These are phyloP conservation scores for Bipolaris cookei DNA, from an alignment of 2,329 filamentous ascomycete genomes.

Conservation along the genomic window DNA sequence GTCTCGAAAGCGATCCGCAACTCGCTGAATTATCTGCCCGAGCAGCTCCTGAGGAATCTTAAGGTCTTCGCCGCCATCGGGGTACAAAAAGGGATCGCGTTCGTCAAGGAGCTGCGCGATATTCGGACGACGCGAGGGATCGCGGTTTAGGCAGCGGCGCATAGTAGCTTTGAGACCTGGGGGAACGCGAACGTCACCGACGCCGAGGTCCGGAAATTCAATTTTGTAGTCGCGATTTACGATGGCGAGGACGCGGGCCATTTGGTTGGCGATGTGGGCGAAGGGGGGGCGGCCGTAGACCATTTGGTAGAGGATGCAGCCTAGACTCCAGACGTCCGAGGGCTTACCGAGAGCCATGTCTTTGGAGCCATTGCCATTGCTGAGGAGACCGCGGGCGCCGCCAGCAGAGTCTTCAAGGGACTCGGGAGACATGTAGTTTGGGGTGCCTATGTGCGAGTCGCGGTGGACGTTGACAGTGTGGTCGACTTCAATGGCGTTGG, in stretches of 20 bases:
- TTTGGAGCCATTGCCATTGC: constrained; percentile 58
- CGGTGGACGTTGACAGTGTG: constrained; percentile 97
- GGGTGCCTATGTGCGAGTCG: constrained; percentile 92
- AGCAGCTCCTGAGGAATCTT: constrained; percentile 61
- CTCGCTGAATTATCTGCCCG: constrained; percentile 64
- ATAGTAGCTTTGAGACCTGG: constrained; percentile 63
- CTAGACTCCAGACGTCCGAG: constrained; percentile 93
- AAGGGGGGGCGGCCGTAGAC: constrained; percentile 97
- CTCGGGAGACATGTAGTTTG: constrained; percentile 98
- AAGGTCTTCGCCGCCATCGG: constrained; percentile 61
- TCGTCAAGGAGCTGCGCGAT: constrained; percentile 62
- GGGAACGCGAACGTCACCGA: constrained; percentile 67
- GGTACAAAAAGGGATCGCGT: constrained; percentile 64
- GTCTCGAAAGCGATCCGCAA: constrained; percentile 65
- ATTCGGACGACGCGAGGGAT: constrained; percentile 63
- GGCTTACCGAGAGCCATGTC: constrained; percentile 96
- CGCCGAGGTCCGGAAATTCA: constrained; percentile 71
- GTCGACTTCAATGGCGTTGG: constrained; percentile 93
- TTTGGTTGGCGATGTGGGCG: constrained; percentile 85
- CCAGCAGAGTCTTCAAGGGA: constrained; percentile 87
- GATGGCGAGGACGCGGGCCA: constrained; percentile 85
- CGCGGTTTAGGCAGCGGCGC: constrained; percentile 64
- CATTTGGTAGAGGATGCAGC: constrained; percentile 98
- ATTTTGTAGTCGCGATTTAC: constrained; percentile 78
- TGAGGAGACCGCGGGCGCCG: constrained; percentile 51